phyloP scores from a whole-genome alignment of 805 yeast species.

The Clavispora asparagi region DNA sequence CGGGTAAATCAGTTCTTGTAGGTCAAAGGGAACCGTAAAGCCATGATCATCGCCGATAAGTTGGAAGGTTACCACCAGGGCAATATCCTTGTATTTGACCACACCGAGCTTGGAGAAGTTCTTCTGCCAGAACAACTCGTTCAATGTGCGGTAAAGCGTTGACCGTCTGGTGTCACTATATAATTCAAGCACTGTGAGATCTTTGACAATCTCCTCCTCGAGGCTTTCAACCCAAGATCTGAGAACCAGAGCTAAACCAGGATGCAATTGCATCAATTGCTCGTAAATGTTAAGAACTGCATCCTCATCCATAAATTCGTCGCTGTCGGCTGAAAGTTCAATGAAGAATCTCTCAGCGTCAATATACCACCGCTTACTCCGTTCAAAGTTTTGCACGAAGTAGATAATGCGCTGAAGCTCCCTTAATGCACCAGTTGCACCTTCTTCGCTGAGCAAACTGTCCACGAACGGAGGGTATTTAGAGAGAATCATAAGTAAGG shows the following conservation, averaged over 20 bases:
- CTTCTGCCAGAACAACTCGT: constrained; percentile 34
- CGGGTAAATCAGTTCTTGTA: constrained; percentile 32
- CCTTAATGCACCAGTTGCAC: constrained; percentile 10
- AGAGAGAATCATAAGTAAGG: constrained; percentile 36
- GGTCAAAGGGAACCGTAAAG: constrained; percentile 15
- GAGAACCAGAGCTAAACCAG: constrained; percentile 14
- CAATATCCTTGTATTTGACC: constrained; percentile 22
- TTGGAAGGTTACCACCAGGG: constrained; percentile 28
- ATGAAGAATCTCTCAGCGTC: constrained; percentile 15
- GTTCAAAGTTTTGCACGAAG: constrained; percentile 7
- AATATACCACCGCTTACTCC: constrained; percentile 15
- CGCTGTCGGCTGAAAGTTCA: constrained; percentile 15
- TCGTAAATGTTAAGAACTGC: constrained; percentile 15
- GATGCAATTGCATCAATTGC: constrained; percentile 11
- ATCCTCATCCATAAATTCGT: constrained; percentile 17
- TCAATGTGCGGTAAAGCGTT: constrained; percentile 27
- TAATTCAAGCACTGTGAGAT: constrained; percentile 26
- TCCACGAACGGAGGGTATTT: constrained; percentile 30
- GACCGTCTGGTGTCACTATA: constrained; percentile 24
- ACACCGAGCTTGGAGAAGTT: constrained; percentile 24
- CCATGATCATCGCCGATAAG: constrained; percentile 24
- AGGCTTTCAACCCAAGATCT: constrained; percentile 25
- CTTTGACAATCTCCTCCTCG: constrained; percentile 20
- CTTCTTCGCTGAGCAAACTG: constrained; percentile 15
- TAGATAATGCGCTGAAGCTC: constrained; percentile 21